Conservation (phyloP, 306 rosid genomes). For the Glycine soja region DNA sequence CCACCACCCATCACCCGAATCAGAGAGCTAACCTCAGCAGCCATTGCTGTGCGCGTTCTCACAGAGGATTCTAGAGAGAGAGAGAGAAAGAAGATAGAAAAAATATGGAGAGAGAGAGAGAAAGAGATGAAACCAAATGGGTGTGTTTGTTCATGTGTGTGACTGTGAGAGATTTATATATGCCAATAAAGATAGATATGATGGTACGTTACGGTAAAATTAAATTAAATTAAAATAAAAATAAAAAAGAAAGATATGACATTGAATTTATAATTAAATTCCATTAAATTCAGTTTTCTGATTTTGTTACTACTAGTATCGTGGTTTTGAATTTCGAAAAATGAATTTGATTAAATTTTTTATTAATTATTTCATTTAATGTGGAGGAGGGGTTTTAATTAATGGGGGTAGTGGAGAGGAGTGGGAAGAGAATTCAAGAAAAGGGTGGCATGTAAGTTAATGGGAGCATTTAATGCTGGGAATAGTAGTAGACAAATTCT, state of each 20-base stretch:
- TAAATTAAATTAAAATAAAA: not conserved
- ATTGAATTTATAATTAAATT: constrained; percentile 28
- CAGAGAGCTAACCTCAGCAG: constrained; percentile 83
- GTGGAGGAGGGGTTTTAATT: constrained; percentile 58
- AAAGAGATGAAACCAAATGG: not conserved
- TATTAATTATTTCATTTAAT: constrained; percentile 64
- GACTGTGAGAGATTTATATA: constrained; percentile 56
- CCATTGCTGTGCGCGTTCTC: constrained; percentile 58
- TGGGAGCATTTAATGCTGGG: constrained; percentile 67
- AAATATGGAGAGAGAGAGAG: not conserved
- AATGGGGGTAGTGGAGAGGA: constrained; percentile 68
- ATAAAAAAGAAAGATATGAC: not conserved
- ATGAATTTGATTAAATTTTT: constrained; percentile 13
- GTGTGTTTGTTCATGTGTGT: constrained; percentile 45
- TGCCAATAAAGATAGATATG: constrained; percentile 48
- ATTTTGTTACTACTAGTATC: constrained; percentile 31
- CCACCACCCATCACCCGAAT: constrained; percentile 67
- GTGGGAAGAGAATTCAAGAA: constrained; percentile 72
- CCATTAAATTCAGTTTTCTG: constrained; percentile 39
- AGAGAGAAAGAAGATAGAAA: constrained; percentile 23
- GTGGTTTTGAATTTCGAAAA: constrained; percentile 44
- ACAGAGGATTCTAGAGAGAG: constrained; percentile 32
- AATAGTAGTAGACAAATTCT: constrained; percentile 51
- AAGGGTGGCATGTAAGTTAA: constrained; percentile 66
- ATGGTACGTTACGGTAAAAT: constrained; percentile 50